Percentiles rank a stretch among this genome's conserved stretches.
phyloP scores from a whole-genome alignment of 352 stramenopile genomes.

The Globisporangium perplexum region DNA sequence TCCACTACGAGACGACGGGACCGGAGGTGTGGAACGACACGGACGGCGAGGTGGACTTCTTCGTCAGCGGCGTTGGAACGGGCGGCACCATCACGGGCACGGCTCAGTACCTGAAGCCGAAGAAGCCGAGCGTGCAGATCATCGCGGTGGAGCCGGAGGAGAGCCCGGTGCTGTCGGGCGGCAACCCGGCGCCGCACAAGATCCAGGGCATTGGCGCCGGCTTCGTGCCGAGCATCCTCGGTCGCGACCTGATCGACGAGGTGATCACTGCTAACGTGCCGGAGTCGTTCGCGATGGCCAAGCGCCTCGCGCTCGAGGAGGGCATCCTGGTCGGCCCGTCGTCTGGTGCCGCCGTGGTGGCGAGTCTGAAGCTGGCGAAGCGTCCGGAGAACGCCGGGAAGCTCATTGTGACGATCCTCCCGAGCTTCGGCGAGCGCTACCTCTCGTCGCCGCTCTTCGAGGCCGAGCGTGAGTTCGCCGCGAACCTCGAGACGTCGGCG shows the following conservation, averaged over 20 bases:
- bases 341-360: constrained; percentile 80
- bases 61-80: constrained; percentile 85
- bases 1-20: constrained; percentile 87
- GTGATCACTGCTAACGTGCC: constrained; percentile 79
- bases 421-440: constrained; percentile 89
- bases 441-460: constrained; percentile 79
- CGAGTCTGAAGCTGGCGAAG: constrained; percentile 74
- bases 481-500: constrained; percentile 49
- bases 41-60: constrained; percentile 83
- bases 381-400: constrained; percentile 83
- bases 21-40: constrained; percentile 87
- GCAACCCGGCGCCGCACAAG: constrained; percentile 77
- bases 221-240: constrained; percentile 78
- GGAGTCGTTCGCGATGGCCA: constrained; percentile 83
- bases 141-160: constrained; percentile 83
- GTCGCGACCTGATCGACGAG: constrained; percentile 84
- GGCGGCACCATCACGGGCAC: constrained; percentile 86
- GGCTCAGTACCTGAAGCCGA: constrained; percentile 81
- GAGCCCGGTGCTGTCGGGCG: constrained; percentile 76
- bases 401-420: constrained; percentile 87
- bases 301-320: constrained; percentile 79
- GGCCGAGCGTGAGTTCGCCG: constrained; percentile 67
- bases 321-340: constrained; percentile 85
- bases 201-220: constrained; percentile 85
- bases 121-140: constrained; percentile 80